Evolutionary conservation across 257 asterid genomes (phyloP).

Genomic region (Knoxia roxburghii): DNA sequence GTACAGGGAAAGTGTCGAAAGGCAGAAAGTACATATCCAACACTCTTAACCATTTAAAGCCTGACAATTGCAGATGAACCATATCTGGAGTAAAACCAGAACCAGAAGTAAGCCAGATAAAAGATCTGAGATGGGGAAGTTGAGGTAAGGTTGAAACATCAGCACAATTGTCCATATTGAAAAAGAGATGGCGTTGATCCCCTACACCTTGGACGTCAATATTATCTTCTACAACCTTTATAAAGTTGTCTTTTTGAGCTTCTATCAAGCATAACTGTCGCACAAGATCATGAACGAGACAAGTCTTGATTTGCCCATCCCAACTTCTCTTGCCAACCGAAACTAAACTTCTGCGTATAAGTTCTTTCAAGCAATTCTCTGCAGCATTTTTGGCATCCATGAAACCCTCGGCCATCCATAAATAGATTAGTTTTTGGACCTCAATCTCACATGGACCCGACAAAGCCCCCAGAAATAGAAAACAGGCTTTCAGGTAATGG

Average conservation of each 20-base stretch:
- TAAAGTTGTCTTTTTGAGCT: constrained; percentile 32
- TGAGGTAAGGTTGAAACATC: constrained; percentile 5
- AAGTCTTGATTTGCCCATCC: constrained; percentile 26
- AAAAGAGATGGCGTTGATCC: constrained; percentile 14
- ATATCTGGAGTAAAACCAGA: neutral
- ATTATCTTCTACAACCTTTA: neutral
- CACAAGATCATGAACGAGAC: constrained; percentile 32
- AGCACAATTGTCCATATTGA: constrained; percentile 9
- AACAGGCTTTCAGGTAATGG: constrained; percentile 28
- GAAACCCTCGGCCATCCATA: constrained; percentile 42
- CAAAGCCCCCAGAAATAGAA: constrained; percentile 32
- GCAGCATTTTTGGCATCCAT: constrained; percentile 25
- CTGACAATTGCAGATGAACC: neutral
- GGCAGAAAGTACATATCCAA: constrained; percentile 22
- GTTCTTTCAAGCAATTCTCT: constrained; percentile 34
- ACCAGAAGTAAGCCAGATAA: neutral
- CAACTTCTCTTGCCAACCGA: constrained; percentile 19
- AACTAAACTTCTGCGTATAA: constrained; percentile 30
- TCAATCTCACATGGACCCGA: constrained; percentile 33
- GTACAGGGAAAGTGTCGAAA: constrained; percentile 4
- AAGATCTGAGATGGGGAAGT: constrained; percentile 5
- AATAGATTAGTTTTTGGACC: constrained; percentile 20
- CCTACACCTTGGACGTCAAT: neutral
- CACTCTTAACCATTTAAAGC: constrained; percentile 24
- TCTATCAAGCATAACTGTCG: constrained; percentile 33